These are phyloP conservation scores for Polymyxa betae DNA, from an alignment of 208 protist genomes.

Conservation along the genomic window DNA sequence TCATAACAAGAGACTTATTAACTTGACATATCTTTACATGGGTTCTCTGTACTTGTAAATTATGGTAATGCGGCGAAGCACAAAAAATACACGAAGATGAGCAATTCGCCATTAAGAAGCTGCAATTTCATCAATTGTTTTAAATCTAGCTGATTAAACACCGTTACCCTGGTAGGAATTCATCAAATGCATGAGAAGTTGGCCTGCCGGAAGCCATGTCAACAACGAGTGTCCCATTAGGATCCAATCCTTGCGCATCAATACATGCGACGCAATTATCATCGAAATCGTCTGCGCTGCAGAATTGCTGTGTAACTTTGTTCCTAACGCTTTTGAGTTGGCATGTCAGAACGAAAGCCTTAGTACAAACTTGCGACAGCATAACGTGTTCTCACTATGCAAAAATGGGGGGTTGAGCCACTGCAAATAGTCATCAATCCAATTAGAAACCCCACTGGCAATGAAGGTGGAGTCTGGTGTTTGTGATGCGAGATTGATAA, in stretches of 20 bases:
- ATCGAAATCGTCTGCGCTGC: neutral
- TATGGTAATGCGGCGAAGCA: neutral
- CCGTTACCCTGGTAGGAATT: neutral
- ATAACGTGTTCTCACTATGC: neutral
- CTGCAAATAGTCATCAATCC: constrained; percentile 47
- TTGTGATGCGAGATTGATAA: neutral
- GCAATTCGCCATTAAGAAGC: neutral
- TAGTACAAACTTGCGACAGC: neutral
- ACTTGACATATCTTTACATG: neutral
- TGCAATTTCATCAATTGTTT: neutral
- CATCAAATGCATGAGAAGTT: neutral
- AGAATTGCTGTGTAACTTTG: neutral
- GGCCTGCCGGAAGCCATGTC: neutral
- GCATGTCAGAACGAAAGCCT: neutral
- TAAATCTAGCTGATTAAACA: neutral
- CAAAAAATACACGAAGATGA: neutral
- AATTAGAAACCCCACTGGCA: neutral
- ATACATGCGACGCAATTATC: neutral
- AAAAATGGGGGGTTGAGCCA: constrained; percentile 1
- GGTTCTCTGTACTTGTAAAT: neutral
- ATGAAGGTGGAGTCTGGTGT: neutral
- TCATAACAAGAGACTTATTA: neutral
- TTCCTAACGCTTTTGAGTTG: neutral
- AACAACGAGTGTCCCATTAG: neutral
- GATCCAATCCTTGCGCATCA: neutral